Evolutionary conservation across 2,329 filamentous ascomycete genomes (phyloP).

Genomic region (Colletotrichum australisinense): DNA sequence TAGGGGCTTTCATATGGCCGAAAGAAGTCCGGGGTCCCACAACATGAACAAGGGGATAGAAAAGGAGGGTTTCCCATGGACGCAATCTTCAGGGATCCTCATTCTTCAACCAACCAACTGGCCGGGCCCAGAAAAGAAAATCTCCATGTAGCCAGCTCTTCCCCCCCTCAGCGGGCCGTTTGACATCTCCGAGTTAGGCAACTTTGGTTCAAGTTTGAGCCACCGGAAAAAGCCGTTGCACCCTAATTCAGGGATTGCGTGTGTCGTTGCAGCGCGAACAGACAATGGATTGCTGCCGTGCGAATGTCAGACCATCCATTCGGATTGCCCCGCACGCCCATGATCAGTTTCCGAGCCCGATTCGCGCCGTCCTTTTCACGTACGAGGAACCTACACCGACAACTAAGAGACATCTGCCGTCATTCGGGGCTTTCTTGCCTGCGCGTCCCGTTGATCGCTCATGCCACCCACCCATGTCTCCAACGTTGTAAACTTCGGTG

Average conservation of each 20-base stretch:
- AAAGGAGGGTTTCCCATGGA: neutral
- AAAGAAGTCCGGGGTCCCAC: conserved; percentile 15
- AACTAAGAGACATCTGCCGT: neutral
- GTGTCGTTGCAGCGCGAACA: neutral
- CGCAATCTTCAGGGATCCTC: conserved; percentile 12
- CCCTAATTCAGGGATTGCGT: neutral
- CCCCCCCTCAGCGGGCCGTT: conserved; percentile 20
- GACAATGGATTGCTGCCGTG: neutral
- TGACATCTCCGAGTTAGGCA: conserved; percentile 18
- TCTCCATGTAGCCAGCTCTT: conserved; percentile 9
- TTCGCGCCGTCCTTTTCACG: neutral
- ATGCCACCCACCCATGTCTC: conserved; percentile 6
- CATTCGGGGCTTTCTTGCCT: neutral
- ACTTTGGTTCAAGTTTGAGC: neutral
- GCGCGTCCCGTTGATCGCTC: conserved; percentile 21
- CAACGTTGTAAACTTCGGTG: conserved; percentile 20
- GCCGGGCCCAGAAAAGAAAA: neutral
- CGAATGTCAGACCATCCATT: neutral
- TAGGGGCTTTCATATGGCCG: conserved; percentile 19
- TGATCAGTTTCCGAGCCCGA: neutral
- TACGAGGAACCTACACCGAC: neutral
- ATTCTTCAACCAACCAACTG: conserved; percentile 22
- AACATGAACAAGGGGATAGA: neutral
- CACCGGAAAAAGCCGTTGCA: neutral
- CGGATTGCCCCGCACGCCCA: neutral